Base-by-base conservation (phyloP, 148 eudicot genomes). In the Chenopodium quinoa region DNA sequence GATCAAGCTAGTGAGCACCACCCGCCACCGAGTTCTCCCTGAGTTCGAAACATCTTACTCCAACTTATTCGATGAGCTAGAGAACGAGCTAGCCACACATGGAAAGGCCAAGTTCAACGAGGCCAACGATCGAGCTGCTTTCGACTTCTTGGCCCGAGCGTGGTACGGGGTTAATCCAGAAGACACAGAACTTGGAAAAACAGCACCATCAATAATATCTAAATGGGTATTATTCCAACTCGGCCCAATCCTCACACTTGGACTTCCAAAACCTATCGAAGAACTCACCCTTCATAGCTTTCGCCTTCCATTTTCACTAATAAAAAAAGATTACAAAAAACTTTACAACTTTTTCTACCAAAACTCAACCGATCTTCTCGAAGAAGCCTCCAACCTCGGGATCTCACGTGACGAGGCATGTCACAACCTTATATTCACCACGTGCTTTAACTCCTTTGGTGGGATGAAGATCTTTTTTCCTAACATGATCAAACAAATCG, bases 361-460 rank as follows among this genome's bases (percentile, higher is more conserved):
- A 2, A 86, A 86, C 12, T 86, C 93, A 0, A 4, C 69, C 0
- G 9, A 64, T 0, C 34, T 92, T 6, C 87, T 92, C 1, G 90
- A 91, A 2, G 92, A 92, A 60, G 98, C 97, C 0, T 91, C 88
- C 7, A 77, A 58, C 8, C 31, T 93, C 4, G 98, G 92, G 0
- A 78, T 96, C 46, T 88, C 93, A 0, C 84, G 89, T 7, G 99
- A 96, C 8, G 99, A 96, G 54, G 97, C 99, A 0, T 88, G 92
- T 50, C 99, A 96, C 47, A 96, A 96, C 40, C 62, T 96, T 0
- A 9, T 96, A 0, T 96, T 91, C 86, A 82, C 99, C 31, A 93
- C 98, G 3, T 96, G 99, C 81, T 96, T 96, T 82, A 96, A 96
- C 34, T 83, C 97, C 1, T 96, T 92, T 67, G 99, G 99, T 1